Evolutionary conservation across 1,284 basidiomycete genomes (phyloP), one percentile per base, ranked within the genome.

Genomic region (Ganoderma lingzhi): DNA sequence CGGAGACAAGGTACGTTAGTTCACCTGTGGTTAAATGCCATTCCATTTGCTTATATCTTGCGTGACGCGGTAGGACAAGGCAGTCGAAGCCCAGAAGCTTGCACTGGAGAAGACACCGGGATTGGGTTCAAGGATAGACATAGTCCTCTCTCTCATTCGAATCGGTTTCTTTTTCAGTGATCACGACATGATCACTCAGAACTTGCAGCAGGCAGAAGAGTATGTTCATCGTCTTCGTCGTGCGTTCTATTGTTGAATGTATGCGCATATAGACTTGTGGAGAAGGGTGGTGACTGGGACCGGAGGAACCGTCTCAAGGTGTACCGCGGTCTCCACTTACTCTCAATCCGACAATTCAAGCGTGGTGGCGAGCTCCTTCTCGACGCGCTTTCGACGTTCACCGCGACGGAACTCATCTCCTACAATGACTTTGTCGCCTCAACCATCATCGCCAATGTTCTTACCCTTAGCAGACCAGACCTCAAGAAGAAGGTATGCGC

Each of bases 251-350:
- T 28, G 6, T 62, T 68, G 48, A 53, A 51, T 28, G 6, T 15
- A 44, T 30, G 6, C 35, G 23, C 32, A 19, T 59, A 5, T 77
- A 97, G 95, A 71, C 84, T 98, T 44, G 94, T 99, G 63, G 96
- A 99, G 76, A 90, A 96, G 79, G 97, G 98, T 2, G 97, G 98
- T 60, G 97, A 99, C 81, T 99, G 97, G 97, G 97, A 99, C 81
- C 87, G 98, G 67, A 89, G 96, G 41, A 99, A 99, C 80, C 89
- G 97, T 59, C 89, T 99, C 74, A 99, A 99, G 81, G 97, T 98
- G 51, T 99, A 99, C 84, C 90, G 92, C 66, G 97, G 94, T 51
- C 83, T 98, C 1, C 94, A 98, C 78, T 84, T 93, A 41, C 84
- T 98, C 44, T 95, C 95, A 23, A 93, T 96, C 69, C 93, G 97